Percentiles rank a stretch among this genome's conserved stretches.
phyloP scores from a whole-genome alignment of 1,284 basidiomycete species.

The Pyrrhoderma noxium region DNA sequence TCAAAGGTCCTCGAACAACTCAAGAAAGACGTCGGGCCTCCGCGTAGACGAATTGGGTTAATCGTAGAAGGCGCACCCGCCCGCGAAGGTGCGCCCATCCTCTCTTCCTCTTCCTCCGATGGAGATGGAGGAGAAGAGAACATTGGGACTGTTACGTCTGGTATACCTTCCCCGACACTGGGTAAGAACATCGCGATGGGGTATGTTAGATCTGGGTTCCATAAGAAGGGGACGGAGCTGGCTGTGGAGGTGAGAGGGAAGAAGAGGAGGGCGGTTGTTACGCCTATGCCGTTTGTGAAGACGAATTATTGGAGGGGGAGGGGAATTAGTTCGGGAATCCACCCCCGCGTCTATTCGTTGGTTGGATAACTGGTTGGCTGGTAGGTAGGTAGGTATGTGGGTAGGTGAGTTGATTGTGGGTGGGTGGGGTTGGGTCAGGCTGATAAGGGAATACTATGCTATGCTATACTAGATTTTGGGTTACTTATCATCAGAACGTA shows the following conservation, averaged over 20 bases:
- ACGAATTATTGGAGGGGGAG: slow-evolving; percentile 64
- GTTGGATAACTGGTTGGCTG: too few relatives aligned
- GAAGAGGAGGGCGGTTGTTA: slow-evolving; percentile 58
- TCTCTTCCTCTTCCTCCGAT: slow-evolving; percentile 40
- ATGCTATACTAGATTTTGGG: too few relatives aligned
- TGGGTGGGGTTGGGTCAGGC: too few relatives aligned
- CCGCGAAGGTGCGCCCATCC: slow-evolving; percentile 80
- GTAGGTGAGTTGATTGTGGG: too few relatives aligned
- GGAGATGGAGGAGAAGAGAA: too few relatives aligned
- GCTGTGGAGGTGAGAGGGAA: slow-evolving; percentile 76
- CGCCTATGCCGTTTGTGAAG: slow-evolving; percentile 76
- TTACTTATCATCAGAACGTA: too few relatives aligned
- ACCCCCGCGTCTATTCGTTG: too few relatives aligned
- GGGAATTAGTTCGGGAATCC: slow-evolving; percentile 24
- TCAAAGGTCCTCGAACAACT: slow-evolving; percentile 75
- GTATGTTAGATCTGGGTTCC: slow-evolving; percentile 72
- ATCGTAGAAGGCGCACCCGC: slow-evolving; percentile 83
- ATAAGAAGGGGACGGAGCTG: slow-evolving; percentile 87
- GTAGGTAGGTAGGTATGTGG: too few relatives aligned
- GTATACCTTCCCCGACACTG: slow-evolving; percentile 90
- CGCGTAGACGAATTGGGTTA: slow-evolving; percentile 78
- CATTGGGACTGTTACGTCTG: slow-evolving; percentile 78
- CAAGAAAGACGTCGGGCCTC: slow-evolving; percentile 68
- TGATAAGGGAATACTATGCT: too few relatives aligned
- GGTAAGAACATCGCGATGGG: slow-evolving; percentile 96